Evolutionary conservation across 495 filamentous ascomycete genomes (phyloP), one percentile per base, ranked within the genome.

Genomic region (Penicillium desertorum): DNA sequence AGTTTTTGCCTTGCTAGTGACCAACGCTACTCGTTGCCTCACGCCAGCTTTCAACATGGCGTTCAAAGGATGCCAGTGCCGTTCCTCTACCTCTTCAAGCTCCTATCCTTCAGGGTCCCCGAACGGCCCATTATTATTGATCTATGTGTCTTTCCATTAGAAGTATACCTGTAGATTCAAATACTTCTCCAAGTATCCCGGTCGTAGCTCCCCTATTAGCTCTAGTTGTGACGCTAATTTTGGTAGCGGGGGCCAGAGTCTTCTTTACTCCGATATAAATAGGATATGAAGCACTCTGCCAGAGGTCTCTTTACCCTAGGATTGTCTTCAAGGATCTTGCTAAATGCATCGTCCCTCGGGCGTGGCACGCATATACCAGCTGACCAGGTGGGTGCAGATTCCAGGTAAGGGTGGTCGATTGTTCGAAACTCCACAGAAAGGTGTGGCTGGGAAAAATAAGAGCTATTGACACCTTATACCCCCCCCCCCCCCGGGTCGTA

Each of bases 71-170:
- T 32, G 9, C 11, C 12, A 17, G 12, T 44, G 19, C 11, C 20
- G 17, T 45, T 54, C 52, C 23, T 57, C 57, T 2, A 17, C 29
- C 50, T 59, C 37, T 16, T 36, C 53, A 17, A 23, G n/a, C 50
- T 62, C 56, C 52, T 65, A 63, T 47, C 67, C 59, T 29, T 69
- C 66, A 30, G 47, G 54, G 59, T 19, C 51, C 56, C 61, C 67
- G 25, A 54, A 64, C 67, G 29, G 68, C 30, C 22, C 67, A 72
- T n/a, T 67, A 64, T 62, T 68, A 58, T 42, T 68, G 44, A 45
- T 72, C 67, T 44, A 72, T 59, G 23, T 9, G 36, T 8, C 55
- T 32, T 69, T 60, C 70, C 67, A 32, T 7, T 51, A 20, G 23
- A 54, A 32, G n/a, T 53, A 63, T 16, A 29, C 54, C 51, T 30